Evolutionary conservation across 2,329 filamentous ascomycete species (phyloP).

Genomic region (Cladosporium sp.): DNA sequence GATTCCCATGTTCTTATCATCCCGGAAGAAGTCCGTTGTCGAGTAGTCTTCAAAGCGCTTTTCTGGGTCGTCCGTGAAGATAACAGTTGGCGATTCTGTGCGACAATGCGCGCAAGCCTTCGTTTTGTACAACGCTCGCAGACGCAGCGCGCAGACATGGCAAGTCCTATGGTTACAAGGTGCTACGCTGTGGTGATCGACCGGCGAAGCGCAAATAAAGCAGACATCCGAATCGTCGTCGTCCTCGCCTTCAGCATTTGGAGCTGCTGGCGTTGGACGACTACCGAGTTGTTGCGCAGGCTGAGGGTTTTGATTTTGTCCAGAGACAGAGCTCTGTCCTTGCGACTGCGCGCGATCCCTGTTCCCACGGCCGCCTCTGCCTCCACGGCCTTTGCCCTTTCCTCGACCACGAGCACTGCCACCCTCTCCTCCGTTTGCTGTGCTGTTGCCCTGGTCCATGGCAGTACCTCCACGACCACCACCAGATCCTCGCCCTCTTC

Average conservation of each 20-base stretch:
- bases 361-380: slow-evolving; percentile 33
- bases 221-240: slow-evolving; percentile 66
- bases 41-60: slow-evolving; percentile 86
- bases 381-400: slow-evolving; percentile 26
- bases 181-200: slow-evolving; percentile 81
- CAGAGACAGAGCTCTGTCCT: slow-evolving; percentile 19
- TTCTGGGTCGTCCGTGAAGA: slow-evolving; percentile 81
- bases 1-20: slow-evolving; percentile 84
- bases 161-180: slow-evolving; percentile 97
- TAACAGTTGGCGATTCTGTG: slow-evolving; percentile 73
- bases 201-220: slow-evolving; percentile 93
- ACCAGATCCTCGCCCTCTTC: slow-evolving; percentile 20
- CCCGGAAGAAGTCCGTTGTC: slow-evolving; percentile 66
- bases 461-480: slow-evolving; percentile 8
- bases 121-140: slow-evolving; percentile 92
- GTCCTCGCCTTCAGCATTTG: slow-evolving; percentile 28
- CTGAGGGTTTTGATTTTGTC: slow-evolving; percentile 23
- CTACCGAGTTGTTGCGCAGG: slow-evolving; percentile 39
- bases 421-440: slow-evolving; percentile 9
- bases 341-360: slow-evolving; percentile 32
- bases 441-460: slow-evolving; percentile 12
- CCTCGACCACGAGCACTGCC: slow-evolving; percentile 19
- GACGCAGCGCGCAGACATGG: slow-evolving; percentile 87
- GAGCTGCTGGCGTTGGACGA: slow-evolving; percentile 47
- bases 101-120: slow-evolving; percentile 96